Base-by-base conservation (phyloP, 768 basidiomycete species). In the Cystobasidium onofrii region DNA sequence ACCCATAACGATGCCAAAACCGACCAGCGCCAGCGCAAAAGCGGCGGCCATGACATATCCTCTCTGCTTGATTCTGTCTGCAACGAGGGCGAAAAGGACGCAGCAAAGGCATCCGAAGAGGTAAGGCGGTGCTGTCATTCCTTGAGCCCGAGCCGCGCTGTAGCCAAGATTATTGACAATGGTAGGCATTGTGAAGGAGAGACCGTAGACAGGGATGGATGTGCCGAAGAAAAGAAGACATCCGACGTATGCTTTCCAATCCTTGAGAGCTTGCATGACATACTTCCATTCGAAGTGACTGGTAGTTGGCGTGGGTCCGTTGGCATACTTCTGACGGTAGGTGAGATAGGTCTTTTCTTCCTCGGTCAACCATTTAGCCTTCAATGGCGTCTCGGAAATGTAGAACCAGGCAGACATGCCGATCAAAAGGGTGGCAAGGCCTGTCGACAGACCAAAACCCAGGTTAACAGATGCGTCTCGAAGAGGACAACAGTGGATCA, bases 151-250 rank as follows among this genome's bases (percentile, higher is more conserved):
- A 39, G 44, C 44, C 12, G 63, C 36, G n/a, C 63, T 64, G 34
- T 64, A 64, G 39, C 63, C 63, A 17, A 64, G 63, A 34, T 41
- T 46, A 20, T 64, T 64, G 63, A 64, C 63, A 20, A 64, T 64
- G 6, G 63, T 64, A 20, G 63, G 39, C 36, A 64, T 41, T 9
- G 57, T 34, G 57, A 60, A 60, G 7, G 23, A 31, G 4, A 64
- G 36, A 29, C 63, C 44, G 34, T 64, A 64, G 4, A 46, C 44
- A 31, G 63, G 63, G n/a, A 64, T 64, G 12, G 63, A 64, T 4
- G 39, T 46, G 27, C 63, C 63, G 44, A 64, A 60, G 57, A 60
- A 60, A 20, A 60, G 57, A 13, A 60, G 33, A 20, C 44, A 64
- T 23, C 44, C 63, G 44, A 41, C 63, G 23, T 64, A 64, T 46